A percentile compares a stretch with the other conserved stretches of the same genome.
Evolutionary conservation across 140 eudicot species (phyloP).

Genomic region (Erigeron philadelphicus): DNA sequence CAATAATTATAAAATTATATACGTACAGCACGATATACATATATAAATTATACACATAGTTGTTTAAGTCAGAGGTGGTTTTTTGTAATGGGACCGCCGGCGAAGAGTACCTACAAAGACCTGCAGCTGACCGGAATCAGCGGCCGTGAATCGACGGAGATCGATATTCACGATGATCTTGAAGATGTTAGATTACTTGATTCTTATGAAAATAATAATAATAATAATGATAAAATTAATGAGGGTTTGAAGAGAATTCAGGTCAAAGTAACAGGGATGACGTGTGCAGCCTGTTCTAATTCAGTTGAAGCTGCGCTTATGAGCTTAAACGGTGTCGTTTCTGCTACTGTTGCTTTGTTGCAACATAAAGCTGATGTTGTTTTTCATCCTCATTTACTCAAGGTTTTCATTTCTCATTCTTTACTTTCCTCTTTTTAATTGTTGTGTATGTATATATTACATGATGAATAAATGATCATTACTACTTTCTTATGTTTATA

Average conservation of each 20-base stretch:
- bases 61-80: constrained; percentile 27
- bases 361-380: constrained; percentile 77
- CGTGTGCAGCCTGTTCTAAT: constrained; percentile 84
- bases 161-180: constrained; percentile 37
- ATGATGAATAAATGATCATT: too few relatives aligned
- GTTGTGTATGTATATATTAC: too few relatives aligned
- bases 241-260: constrained; percentile 47
- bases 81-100: constrained; percentile 36
- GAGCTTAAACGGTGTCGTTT: constrained; percentile 55
- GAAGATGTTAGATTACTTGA: constrained; percentile 76
- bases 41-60: background rate
- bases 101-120: constrained; percentile 34
- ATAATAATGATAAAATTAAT: constrained; percentile 13
- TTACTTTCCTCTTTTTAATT: too few relatives aligned
- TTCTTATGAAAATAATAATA: constrained; percentile 39
- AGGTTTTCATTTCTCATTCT: constrained; percentile 34
- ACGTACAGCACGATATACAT: background rate
- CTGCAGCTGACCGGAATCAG: constrained; percentile 37
- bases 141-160: constrained; percentile 30
- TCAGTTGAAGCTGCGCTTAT: constrained; percentile 78
- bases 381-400: constrained; percentile 61
- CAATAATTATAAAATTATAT: background rate
- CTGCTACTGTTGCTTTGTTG: constrained; percentile 77
- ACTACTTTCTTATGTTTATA: too few relatives aligned
- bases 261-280: constrained; percentile 82